Evolutionary conservation across 345 rosid genomes (phyloP), one percentile per base, ranked within the genome.

Genomic region (Salix dunnii): DNA sequence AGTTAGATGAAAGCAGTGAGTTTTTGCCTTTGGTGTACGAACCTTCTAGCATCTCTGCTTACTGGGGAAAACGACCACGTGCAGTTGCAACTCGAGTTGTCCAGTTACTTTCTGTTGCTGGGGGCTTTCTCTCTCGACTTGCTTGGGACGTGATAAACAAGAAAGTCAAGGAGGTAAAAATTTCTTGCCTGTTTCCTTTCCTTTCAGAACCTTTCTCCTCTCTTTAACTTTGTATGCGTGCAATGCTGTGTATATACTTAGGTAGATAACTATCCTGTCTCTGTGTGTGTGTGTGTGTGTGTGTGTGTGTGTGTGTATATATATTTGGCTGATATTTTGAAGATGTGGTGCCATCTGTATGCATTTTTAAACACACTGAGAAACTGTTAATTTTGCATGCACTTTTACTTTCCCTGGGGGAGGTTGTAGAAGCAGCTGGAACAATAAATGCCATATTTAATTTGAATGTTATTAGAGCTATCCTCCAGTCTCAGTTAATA

Each of bases 31-130:
- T 89, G 88, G 97, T 86, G 21, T 95, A 95, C 82, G 99, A 93
- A 73, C 97, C 99, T 68, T 92, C 85, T 73, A 93, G 82, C 83
- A 95, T 95, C 68, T 82, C 97, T 73, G 90, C 88, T 21, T 93
- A 91, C 35, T 95, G 99, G 99, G 99, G 97, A n/a, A 95, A 90
- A 80, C 90, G 97, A 4, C 97, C 97, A 2, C 93, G 91, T 58
- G 97, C 97, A 16, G 97, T 95, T 82, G 97, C 91, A 31, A 91
- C 94, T 30, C 86, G 97, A n/a, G 70, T 82, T 84, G 79, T 93
- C 55, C 99, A 95, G 79, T 83, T 95, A 48, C 85, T 91, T 9
- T 90, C 99, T 33, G 99, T 95, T 48, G 97, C 97, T 0, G 99
- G 99, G 38, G 97, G 97, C 62, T 95, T 95, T 82, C 97, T 95